Conservation (phyloP, 2,329 filamentous ascomycete species). For the Colletotrichum orchidophilum region DNA sequence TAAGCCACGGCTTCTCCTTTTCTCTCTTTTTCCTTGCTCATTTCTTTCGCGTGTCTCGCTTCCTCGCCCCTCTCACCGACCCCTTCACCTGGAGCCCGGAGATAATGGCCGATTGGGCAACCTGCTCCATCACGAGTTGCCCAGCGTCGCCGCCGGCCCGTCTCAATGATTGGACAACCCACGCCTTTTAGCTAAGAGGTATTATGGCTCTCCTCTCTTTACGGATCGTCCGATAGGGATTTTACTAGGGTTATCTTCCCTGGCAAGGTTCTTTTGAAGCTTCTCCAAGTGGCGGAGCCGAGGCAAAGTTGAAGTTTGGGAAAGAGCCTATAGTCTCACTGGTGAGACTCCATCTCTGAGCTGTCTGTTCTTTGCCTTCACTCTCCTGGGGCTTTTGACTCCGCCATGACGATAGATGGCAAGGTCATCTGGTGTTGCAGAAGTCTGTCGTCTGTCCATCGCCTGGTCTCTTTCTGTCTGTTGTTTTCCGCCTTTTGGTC, state of each 20-base stretch:
- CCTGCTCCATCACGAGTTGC: slow-evolving; percentile 11
- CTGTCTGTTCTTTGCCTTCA: not conserved
- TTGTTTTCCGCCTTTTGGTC: not conserved
- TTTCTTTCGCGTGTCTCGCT: not conserved
- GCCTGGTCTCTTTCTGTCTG: not conserved
- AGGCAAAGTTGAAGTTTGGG: slow-evolving; percentile 2
- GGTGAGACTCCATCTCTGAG: slow-evolving; percentile 13
- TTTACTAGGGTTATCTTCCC: slow-evolving; percentile 5
- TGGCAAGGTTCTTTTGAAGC: slow-evolving; percentile 14
- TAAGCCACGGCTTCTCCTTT: slow-evolving; percentile 12
- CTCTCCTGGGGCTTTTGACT: not conserved
- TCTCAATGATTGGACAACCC: slow-evolving; percentile 20
- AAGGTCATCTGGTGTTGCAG: slow-evolving; percentile 13
- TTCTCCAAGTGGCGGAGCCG: not conserved
- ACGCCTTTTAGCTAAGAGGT: slow-evolving; percentile 22
- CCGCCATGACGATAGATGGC: not conserved
- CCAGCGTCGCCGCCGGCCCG: slow-evolving; percentile 1
- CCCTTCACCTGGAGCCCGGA: not conserved
- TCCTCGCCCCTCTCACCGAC: not conserved
- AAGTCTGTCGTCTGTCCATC: not conserved
- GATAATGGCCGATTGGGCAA: slow-evolving; percentile 16
- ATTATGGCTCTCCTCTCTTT: slow-evolving; percentile 4
- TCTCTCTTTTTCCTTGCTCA: not conserved
- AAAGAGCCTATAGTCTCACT: not conserved
- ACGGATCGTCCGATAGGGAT: not conserved